These are phyloP conservation scores for Dactylonectria macrodidyma DNA, from an alignment of 2,329 filamentous ascomycete species.

Conservation along the genomic window DNA sequence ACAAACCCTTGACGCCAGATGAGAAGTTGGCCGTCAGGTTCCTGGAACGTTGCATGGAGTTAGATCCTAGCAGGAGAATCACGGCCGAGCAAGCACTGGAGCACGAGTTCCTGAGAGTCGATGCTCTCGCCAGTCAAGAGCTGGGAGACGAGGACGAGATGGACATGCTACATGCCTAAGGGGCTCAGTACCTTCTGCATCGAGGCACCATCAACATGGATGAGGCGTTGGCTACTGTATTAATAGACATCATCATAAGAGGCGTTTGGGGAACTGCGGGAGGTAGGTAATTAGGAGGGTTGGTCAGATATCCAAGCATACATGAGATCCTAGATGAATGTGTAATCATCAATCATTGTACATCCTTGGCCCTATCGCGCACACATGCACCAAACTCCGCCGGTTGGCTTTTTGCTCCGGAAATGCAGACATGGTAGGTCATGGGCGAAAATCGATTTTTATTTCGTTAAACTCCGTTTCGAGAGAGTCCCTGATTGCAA, in stretches of 20 bases:
- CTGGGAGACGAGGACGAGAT: slow-evolving; percentile 68
- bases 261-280: slow-evolving; percentile 27
- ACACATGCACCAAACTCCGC: slow-evolving; percentile 1
- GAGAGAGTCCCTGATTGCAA: slow-evolving; percentile 59
- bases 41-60: slow-evolving; percentile 79
- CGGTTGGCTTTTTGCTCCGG: slow-evolving; percentile 9
- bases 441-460: slow-evolving; percentile 57
- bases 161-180: slow-evolving; percentile 59
- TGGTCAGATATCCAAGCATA: slow-evolving; percentile 40
- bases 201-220: slow-evolving; percentile 5
- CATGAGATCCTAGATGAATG: slow-evolving; percentile 29
- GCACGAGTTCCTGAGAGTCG: slow-evolving; percentile 76
- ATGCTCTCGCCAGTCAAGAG: slow-evolving; percentile 48
- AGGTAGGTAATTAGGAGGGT: slow-evolving; percentile 29
- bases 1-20: slow-evolving; percentile 71
- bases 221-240: slow-evolving; percentile 21
- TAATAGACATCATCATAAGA: slow-evolving; percentile 27
- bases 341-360: slow-evolving; percentile 29
- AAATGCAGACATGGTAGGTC: slow-evolving; percentile 34
- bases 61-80: slow-evolving; percentile 81
- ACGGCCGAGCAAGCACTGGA: slow-evolving; percentile 81
- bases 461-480: slow-evolving; percentile 59
- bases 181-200: not conserved
- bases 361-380: not conserved
- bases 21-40: slow-evolving; percentile 83